Percentiles rank a stretch among this genome's conserved stretches.
These are phyloP conservation scores for Sarocladium brachiariae DNA, from an alignment of 2,329 filamentous ascomycete genomes.

Conservation along the genomic window DNA sequence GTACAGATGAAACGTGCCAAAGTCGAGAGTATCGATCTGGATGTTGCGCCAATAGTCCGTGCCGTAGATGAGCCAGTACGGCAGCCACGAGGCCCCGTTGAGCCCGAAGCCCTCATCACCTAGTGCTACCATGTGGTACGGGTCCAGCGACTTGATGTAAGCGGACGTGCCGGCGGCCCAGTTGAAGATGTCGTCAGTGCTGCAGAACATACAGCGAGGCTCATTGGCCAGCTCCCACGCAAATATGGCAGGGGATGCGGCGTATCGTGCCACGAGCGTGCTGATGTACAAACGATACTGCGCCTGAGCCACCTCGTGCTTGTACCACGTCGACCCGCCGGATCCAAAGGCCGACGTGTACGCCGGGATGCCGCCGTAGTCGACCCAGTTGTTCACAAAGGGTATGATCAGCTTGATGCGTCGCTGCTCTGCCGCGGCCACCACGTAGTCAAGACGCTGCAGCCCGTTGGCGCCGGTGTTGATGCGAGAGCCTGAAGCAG, in stretches of 20 bases:
- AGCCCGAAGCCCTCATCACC: slow-evolving; percentile 50
- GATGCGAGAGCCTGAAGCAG: slow-evolving; percentile 43
- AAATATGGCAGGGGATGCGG: slow-evolving; percentile 39
- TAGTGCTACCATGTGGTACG: slow-evolving; percentile 55
- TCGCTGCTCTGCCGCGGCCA: slow-evolving; percentile 49
- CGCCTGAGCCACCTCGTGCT: slow-evolving; percentile 40
- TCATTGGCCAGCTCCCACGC: slow-evolving; percentile 39
- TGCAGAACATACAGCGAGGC: slow-evolving; percentile 26
- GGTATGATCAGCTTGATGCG: slow-evolving; percentile 58
- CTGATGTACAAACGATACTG: slow-evolving; percentile 49
- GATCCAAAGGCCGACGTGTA: slow-evolving; percentile 54
- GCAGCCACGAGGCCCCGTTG: slow-evolving; percentile 36
- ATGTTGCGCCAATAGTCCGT: slow-evolving; percentile 49
- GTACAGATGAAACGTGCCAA: slow-evolving; percentile 24
- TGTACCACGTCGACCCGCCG: slow-evolving; percentile 49
- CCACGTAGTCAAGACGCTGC: slow-evolving; percentile 54
- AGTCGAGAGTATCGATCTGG: slow-evolving; percentile 47
- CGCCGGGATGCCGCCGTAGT: slow-evolving; percentile 59
- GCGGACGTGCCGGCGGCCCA: slow-evolving; percentile 53
- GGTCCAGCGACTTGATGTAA: slow-evolving; percentile 59
- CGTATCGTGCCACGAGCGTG: slow-evolving; percentile 41
- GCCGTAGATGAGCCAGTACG: slow-evolving; percentile 42
- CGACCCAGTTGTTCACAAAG: slow-evolving; percentile 62
- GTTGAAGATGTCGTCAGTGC: slow-evolving; percentile 22
- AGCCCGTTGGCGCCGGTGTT: slow-evolving; percentile 57